Base-by-base conservation (phyloP, 164 flowering plant species). In the Taxillus chinensis region DNA sequence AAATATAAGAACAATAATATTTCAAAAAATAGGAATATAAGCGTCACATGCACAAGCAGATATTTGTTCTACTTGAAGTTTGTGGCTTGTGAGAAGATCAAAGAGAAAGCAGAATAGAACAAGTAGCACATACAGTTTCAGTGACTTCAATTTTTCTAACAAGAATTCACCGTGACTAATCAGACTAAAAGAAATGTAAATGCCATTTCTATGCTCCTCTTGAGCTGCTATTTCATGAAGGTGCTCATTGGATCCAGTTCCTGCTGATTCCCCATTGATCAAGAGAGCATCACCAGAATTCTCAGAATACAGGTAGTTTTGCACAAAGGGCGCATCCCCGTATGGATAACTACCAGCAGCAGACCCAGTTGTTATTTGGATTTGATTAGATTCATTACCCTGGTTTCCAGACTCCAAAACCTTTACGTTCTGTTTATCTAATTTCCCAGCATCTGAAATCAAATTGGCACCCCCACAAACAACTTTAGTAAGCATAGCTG, bases 81-180 rank as follows among this genome's bases (percentile, higher is more conserved):
- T 27, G 27, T 27, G 27, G 27, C 2, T 43, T 43, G 10, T 1
- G 46, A 9, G 10, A 41, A 54, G 37, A 61, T 41, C 60, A 59
- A 2, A 54, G 39, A 55, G 38, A 4, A 49, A 51, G 41, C 57
- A 49, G 12, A 4, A 39, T 15, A 13, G 38, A 55, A 5, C 7
- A 38, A 11, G 59, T 14, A 57, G 27, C 37, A 39, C 70, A 62
- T 82, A 89, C 98, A 79, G 68, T 60, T 81, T 70, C n/a, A 86
- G 57, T 39, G 79, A 68, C 61, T 75, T 80, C 71, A 93, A 59
- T 70, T 73, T 83, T 70, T 83, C 82, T 57, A 90, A 66, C 76
- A 93, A 77, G 43, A 16, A 40, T 67, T 85, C 87, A 61, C 90
- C 67, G 41, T 62, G 77, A 53, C 66, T 68, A 53, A 84, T 57